Base-by-base conservation (phyloP, 805 yeast genomes). In the Wickerhamomyces strasburgensis region DNA sequence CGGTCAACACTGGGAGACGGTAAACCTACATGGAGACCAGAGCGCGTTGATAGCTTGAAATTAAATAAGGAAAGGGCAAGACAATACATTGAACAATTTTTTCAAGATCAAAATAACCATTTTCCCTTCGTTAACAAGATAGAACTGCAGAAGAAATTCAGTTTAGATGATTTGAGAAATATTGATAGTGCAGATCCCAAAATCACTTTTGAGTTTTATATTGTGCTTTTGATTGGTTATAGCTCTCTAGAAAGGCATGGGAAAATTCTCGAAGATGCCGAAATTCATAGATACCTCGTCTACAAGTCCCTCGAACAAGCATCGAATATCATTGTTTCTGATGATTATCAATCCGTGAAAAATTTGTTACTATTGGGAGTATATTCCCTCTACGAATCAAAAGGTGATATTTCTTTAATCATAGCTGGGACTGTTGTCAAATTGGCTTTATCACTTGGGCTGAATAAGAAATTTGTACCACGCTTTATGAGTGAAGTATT, bases 141-240 rank as follows among this genome's bases (percentile, higher is more conserved):
- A 3, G 17, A 24, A 5, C 45, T 46, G 19, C 13, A 19, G 32
- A 72, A 65, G 43, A 66, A 65, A 33, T 71, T 69, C 33, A 52
- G 67, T 30, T 57, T 69, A 3, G 65, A 64, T 25, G 47, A 44
- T 5, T 23, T 36, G 2, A 29, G 40, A 9, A 45, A 39, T 8
- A 43, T 56, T 21, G 51, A 56, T 19, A 33, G 39, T 1, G 32
- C 49, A 16, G 58, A 64, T 24, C 52, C 56, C 15, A 52, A 57
- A 38, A 45, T 53, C 15, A 54, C 61, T 17, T 74, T 72, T 43
- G 73, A 75, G 52, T 44, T 74, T 9, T 68, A 65, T 49, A 68
- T 75, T 73, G 65, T 73, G 3, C 61, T 73, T 57, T 75, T 78
- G 5, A 69, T 73, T 29, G 80, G 80, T 2, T 72, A 76, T 37